These are phyloP conservation scores for Tilletia walkeri DNA, from an alignment of 1,284 basidiomycete species.

Conservation along the genomic window DNA sequence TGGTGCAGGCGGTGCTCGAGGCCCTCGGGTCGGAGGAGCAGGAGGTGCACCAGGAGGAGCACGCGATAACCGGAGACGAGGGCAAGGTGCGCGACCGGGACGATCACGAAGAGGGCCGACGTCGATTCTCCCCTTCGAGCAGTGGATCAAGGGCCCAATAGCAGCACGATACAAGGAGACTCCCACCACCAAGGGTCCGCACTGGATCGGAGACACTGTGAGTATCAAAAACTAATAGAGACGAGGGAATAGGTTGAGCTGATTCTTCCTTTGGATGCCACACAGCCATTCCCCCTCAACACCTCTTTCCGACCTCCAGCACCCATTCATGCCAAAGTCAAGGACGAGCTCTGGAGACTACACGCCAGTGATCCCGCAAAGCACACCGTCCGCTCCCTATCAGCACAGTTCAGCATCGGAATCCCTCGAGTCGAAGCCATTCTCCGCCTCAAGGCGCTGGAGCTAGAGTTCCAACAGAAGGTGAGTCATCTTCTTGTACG, in stretches of 20 bases:
- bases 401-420: conserved; percentile 42
- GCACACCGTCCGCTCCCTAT: conserved; percentile 47
- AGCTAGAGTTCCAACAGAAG: conserved; percentile 39
- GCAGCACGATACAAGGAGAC: conserved; percentile 42
- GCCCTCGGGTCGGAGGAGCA: too few species aligned
- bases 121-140: conserved; percentile 30
- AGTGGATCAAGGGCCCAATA: conserved; percentile 41
- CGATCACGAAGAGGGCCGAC: not conserved
- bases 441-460: conserved; percentile 50
- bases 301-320: conserved; percentile 50
- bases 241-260: not conserved
- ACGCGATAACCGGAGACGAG: too few species aligned
- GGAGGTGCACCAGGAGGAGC: too few species aligned
- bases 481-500: conserved; percentile 30
- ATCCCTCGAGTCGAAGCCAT: conserved; percentile 46
- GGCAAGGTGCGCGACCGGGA: too few species aligned
- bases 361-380: conserved; percentile 40
- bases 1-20: too few species aligned
- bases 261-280: too few species aligned
- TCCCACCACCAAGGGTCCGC: conserved; percentile 42
- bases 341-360: conserved; percentile 47
- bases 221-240: not conserved
- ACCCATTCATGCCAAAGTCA: conserved; percentile 40
- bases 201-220: conserved; percentile 48
- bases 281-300: conserved; percentile 50